These are phyloP conservation scores for Hyparrhenia diplandra DNA, from an alignment of 176 grass and related monocot genomes.

Conservation along the genomic window DNA sequence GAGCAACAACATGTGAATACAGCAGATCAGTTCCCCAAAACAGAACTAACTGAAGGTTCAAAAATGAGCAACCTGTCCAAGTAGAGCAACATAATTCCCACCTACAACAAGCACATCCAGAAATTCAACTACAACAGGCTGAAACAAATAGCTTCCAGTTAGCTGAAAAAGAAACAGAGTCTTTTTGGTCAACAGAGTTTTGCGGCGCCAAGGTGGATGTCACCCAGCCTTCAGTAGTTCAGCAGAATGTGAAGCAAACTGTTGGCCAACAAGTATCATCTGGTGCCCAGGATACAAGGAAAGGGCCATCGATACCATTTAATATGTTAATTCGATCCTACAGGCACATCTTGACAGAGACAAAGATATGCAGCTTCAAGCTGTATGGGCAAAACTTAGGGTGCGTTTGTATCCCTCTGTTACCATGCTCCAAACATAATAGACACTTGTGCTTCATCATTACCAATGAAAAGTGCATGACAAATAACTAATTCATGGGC, in stretches of 20 bases:
- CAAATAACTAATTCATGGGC: neutral
- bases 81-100: slow-evolving; percentile 9
- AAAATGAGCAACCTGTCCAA: slow-evolving; percentile 9
- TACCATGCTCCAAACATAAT: neutral
- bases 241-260: slow-evolving; percentile 25
- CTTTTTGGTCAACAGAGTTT: slow-evolving; percentile 32
- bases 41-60: slow-evolving; percentile 37
- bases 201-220: slow-evolving; percentile 32
- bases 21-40: slow-evolving; percentile 21
- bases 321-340: slow-evolving; percentile 93
- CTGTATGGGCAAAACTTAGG: slow-evolving; percentile 82
- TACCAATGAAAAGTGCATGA: neutral
- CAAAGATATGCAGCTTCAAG: slow-evolving; percentile 93
- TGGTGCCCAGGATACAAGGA: slow-evolving; percentile 51
- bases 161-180: slow-evolving; percentile 33
- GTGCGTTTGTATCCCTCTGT: slow-evolving; percentile 37
- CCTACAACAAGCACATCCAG: slow-evolving; percentile 19
- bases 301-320: slow-evolving; percentile 79
- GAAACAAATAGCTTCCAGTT: slow-evolving; percentile 47
- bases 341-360: slow-evolving; percentile 93
- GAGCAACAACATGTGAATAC: slow-evolving; percentile 26
- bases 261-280: slow-evolving; percentile 50
- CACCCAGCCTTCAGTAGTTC: slow-evolving; percentile 26
- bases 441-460: neutral
- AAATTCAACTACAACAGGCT: slow-evolving; percentile 30